These are phyloP conservation scores for Beta lomatogona DNA, from an alignment of 179 eudicot genomes.

Conservation along the genomic window DNA sequence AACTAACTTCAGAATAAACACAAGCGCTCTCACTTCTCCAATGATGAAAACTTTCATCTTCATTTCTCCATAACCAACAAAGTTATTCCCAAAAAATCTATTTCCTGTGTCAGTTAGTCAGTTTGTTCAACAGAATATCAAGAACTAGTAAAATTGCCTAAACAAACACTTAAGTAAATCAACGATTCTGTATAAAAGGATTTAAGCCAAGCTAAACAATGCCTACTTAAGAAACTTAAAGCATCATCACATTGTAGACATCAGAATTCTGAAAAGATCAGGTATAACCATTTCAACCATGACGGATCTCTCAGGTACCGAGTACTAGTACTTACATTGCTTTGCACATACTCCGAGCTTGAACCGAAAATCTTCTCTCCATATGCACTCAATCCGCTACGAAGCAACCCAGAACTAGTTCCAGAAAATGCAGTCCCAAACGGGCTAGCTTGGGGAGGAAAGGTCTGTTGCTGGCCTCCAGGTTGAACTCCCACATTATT, in stretches of 20 bases:
- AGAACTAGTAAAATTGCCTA: not conserved
- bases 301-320: not conserved
- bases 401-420: conserved; percentile 72
- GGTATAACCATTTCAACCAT: not conserved
- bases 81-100: not conserved
- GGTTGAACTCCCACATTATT: conserved; percentile 41
- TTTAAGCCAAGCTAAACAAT: not conserved
- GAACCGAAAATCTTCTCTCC: conserved; percentile 86
- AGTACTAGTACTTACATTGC: conserved; percentile 58
- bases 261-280: not conserved
- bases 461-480: conserved; percentile 51
- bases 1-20: not conserved
- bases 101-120: not conserved
- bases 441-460: conserved; percentile 58
- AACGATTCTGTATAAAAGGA: not conserved
- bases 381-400: conserved; percentile 84
- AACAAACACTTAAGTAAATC: not conserved
- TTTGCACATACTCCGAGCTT: conserved; percentile 89
- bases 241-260: not conserved
- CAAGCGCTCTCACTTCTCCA: not conserved
- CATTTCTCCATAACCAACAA: not conserved
- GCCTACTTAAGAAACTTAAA: not conserved
- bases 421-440: conserved; percentile 74
- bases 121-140: not conserved
- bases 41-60: not conserved